Conservation (phyloP, 2,329 filamentous ascomycete genomes). For the Colletotrichum plurivorum region DNA sequence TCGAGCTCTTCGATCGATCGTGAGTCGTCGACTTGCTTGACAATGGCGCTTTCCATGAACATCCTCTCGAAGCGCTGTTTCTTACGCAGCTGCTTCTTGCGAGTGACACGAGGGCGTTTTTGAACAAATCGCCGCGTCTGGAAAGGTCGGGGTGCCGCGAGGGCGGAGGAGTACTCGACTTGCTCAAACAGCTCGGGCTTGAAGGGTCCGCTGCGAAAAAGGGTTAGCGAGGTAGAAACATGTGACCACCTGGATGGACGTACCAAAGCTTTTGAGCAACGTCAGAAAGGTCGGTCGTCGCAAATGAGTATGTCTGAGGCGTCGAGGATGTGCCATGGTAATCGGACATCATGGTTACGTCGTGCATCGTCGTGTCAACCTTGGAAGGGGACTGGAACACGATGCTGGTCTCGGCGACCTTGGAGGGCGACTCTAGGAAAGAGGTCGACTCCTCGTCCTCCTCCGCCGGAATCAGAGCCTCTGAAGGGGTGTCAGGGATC, state of each 20-base stretch:
- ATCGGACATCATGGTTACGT: slow-evolving; percentile 32
- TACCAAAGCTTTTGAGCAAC: slow-evolving; percentile 3
- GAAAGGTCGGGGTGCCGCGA: neutral
- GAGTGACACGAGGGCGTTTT: slow-evolving; percentile 1
- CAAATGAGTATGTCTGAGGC: slow-evolving; percentile 1
- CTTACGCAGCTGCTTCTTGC: slow-evolving; percentile 5
- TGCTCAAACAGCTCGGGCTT: slow-evolving; percentile 4
- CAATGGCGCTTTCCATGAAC: slow-evolving; percentile 21
- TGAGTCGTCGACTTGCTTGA: slow-evolving; percentile 6
- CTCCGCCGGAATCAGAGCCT: neutral
- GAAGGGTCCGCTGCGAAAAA: slow-evolving; percentile 18
- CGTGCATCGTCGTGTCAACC: slow-evolving; percentile 28
- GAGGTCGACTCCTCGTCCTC: neutral
- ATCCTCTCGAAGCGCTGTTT: slow-evolving; percentile 17
- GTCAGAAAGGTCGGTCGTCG: slow-evolving; percentile 8
- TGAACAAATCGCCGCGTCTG: neutral
- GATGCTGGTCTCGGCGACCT: neutral
- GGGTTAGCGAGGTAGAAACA: slow-evolving; percentile 6
- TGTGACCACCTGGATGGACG: neutral
- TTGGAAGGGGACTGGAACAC: slow-evolving; percentile 27
- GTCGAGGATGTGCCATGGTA: slow-evolving; percentile 3
- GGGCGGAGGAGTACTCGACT: neutral
- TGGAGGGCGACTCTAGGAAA: slow-evolving; percentile 5
- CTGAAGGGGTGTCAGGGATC: slow-evolving; percentile 1
- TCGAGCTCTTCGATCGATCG: slow-evolving; percentile 30